Percentiles rank a stretch among this genome's conserved stretches.
Evolutionary conservation across 306 rosid species (phyloP).

Genomic region (Phaseolus lunatus): DNA sequence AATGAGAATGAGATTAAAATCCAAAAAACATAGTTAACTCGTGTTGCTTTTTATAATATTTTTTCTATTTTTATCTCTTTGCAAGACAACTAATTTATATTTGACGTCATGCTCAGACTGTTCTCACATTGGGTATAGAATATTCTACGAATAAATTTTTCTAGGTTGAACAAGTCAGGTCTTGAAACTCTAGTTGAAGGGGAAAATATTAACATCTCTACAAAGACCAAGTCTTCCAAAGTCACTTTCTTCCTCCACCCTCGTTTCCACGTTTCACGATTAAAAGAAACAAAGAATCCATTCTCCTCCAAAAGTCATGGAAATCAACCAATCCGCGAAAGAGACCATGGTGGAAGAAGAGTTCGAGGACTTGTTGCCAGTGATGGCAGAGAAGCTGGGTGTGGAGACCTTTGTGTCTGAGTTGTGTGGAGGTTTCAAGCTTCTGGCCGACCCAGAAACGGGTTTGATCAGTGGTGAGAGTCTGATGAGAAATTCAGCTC

Average conservation of each 20-base stretch:
- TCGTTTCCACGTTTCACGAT: neutral
- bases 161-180: too few relatives aligned
- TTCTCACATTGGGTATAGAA: too few relatives aligned
- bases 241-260: neutral
- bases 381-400: slow-evolving; percentile 84
- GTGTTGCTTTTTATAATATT: too few relatives aligned
- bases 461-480: neutral
- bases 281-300: neutral
- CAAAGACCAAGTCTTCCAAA: neutral
- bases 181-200: too few relatives aligned
- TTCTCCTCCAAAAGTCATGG: neutral
- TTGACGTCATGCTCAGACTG: too few relatives aligned
- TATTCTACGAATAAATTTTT: too few relatives aligned
- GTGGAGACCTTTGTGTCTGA: slow-evolving; percentile 70
- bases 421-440: slow-evolving; percentile 49
- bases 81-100: too few relatives aligned
- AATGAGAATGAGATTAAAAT: too few relatives aligned
- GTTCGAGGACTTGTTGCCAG: slow-evolving; percentile 73
- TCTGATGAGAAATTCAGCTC: neutral
- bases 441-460: neutral
- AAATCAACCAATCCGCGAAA: neutral
- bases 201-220: too few relatives aligned
- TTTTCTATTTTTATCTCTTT: too few relatives aligned
- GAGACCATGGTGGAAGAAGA: slow-evolving; percentile 5
- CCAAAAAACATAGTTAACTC: too few relatives aligned